These are phyloP conservation scores for Pleurotus tuber-regium DNA, from an alignment of 768 basidiomycete species.

Conservation along the genomic window DNA sequence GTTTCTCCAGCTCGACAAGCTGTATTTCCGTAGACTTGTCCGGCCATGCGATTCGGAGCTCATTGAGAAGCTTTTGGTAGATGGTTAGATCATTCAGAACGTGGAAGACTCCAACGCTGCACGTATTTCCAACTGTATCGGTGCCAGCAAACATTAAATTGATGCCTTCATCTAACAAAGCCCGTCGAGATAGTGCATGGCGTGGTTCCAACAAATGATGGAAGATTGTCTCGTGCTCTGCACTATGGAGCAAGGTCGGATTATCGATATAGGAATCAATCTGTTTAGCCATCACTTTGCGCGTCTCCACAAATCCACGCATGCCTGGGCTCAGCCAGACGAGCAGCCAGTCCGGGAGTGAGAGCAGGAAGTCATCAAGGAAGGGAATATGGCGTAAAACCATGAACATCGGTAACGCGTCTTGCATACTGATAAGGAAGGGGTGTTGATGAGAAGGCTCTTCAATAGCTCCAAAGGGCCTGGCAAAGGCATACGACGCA, in stretches of 20 bases:
- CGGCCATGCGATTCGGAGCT: conserved; percentile 39
- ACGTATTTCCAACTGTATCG: conserved; percentile 41
- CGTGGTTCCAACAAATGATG: conserved; percentile 22
- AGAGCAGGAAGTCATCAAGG: background rate
- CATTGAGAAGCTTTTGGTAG: conserved; percentile 24
- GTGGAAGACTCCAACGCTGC: conserved; percentile 33
- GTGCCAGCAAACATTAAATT: conserved; percentile 40
- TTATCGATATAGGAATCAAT: conserved; percentile 20
- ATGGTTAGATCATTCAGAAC: conserved; percentile 31
- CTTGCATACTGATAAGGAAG: conserved; percentile 12
- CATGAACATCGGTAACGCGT: conserved; percentile 5
- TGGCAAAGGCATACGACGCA: conserved; percentile 36
- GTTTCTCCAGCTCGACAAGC: conserved; percentile 37
- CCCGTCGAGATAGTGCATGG: conserved; percentile 22
- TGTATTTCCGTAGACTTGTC: conserved; percentile 27
- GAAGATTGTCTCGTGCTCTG: conserved; percentile 25
- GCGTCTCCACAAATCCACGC: conserved; percentile 10
- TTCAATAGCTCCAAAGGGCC: conserved; percentile 22
- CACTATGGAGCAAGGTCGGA: too few relatives aligned
- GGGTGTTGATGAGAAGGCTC: conserved; percentile 29
- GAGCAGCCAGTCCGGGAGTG: conserved; percentile 6
- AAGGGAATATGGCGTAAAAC: conserved; percentile 14
- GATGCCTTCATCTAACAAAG: conserved; percentile 35
- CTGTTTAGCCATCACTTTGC: conserved; percentile 15
- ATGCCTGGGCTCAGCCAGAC: conserved; percentile 4